These are phyloP conservation scores for Wickerhamomyces rabaulensis DNA, from an alignment of 805 yeast species.

Conservation along the genomic window DNA sequence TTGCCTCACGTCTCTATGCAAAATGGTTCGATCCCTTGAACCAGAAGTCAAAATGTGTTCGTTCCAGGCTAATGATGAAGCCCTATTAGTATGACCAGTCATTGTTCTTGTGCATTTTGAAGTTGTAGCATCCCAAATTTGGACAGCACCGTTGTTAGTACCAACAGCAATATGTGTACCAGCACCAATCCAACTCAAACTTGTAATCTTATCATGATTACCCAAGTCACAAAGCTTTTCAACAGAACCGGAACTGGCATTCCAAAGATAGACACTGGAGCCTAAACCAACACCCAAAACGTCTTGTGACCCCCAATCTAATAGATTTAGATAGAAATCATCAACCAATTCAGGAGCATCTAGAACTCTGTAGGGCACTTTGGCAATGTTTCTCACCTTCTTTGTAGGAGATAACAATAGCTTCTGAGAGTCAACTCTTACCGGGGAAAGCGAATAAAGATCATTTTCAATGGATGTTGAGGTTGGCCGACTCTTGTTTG, in stretches of 20 bases:
- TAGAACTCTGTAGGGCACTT: constrained; percentile 85
- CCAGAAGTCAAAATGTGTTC: constrained; percentile 86
- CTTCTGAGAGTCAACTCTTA: constrained; percentile 81
- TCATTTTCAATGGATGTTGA: constrained; percentile 62
- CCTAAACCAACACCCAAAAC: constrained; percentile 87
- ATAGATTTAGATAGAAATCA: constrained; percentile 85
- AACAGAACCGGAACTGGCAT: constrained; percentile 80
- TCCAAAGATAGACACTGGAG: constrained; percentile 84
- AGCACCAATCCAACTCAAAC: constrained; percentile 88
- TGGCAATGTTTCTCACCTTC: constrained; percentile 70
- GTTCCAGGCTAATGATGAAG: constrained; percentile 90
- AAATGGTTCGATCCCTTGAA: constrained; percentile 74
- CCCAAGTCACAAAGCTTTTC: constrained; percentile 73
- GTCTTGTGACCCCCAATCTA: constrained; percentile 94
- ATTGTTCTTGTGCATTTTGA: constrained; percentile 81
- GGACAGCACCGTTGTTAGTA: constrained; percentile 79
- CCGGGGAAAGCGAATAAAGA: constrained; percentile 78
- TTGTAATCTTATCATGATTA: constrained; percentile 66
- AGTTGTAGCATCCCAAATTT: constrained; percentile 89
- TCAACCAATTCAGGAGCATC: constrained; percentile 96
- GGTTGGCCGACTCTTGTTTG: constrained; percentile 55
- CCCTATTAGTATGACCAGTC: constrained; percentile 86
- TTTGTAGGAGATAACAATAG: constrained; percentile 77
- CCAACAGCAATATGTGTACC: constrained; percentile 96
- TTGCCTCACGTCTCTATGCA: constrained; percentile 87